Percentiles rank a stretch among this genome's conserved stretches.
phyloP scores from a whole-genome alignment of 305 asterid genomes.

The Solanum aculeatissimum region DNA sequence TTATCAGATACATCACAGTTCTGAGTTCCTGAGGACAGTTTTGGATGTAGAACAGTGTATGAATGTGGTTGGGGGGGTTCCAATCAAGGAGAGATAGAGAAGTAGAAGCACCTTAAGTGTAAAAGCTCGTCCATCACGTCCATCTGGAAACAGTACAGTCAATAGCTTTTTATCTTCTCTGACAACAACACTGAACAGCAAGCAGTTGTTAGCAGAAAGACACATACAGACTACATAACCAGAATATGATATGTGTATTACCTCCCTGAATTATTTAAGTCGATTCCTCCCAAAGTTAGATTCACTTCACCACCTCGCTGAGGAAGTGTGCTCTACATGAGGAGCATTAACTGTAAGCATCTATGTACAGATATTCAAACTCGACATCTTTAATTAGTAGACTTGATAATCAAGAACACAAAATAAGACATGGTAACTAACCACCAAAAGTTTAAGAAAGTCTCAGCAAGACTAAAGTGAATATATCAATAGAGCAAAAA shows the following conservation, averaged over 20 bases:
- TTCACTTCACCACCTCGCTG: slow-evolving; percentile 98
- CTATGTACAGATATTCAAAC: background rate
- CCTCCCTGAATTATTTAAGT: slow-evolving; percentile 98
- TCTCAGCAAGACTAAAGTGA: background rate
- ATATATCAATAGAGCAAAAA: background rate
- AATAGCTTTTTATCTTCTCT: slow-evolving; percentile 96
- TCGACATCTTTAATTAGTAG: background rate
- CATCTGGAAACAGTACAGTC: slow-evolving; percentile 96
- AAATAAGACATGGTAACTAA: background rate
- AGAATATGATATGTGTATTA: slow-evolving; percentile 6
- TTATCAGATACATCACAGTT: background rate
- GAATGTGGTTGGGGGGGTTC: background rate
- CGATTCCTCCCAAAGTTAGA: slow-evolving; percentile 94
- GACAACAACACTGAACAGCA: slow-evolving; percentile 74
- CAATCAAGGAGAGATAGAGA: background rate
- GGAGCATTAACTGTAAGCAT: slow-evolving; percentile 8
- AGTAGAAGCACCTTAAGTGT: slow-evolving; percentile 69
- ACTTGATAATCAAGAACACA: background rate
- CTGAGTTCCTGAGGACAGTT: background rate
- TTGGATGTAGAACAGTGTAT: background rate
- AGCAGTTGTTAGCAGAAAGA: slow-evolving; percentile 11
- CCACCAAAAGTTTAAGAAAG: background rate
- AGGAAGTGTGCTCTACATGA: slow-evolving; percentile 76
- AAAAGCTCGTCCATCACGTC: slow-evolving; percentile 98
- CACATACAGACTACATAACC: background rate